These are phyloP conservation scores for Chalciporus pseudorubinellus DNA, from an alignment of 768 basidiomycete species.

Conservation along the genomic window DNA sequence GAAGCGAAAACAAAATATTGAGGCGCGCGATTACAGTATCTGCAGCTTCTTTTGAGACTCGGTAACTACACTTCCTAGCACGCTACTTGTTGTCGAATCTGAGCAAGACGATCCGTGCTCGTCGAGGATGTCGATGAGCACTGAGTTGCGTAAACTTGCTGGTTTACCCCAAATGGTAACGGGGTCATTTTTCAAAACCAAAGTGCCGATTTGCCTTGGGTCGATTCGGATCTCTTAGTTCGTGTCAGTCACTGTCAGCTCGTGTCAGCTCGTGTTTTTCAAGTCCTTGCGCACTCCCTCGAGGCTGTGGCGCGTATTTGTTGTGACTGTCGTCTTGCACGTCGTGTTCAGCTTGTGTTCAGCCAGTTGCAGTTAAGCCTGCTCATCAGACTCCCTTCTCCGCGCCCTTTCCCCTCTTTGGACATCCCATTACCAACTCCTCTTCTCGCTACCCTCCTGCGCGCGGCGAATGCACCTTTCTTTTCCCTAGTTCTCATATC, in stretches of 20 bases:
- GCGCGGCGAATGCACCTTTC: slow-evolving; percentile 24
- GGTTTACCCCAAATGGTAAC: background rate
- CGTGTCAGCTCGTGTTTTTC: no score
- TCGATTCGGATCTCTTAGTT: no score
- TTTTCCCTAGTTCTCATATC: background rate
- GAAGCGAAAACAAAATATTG: no score
- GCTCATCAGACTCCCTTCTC: no score
- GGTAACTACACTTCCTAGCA: no score
- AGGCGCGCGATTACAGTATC: no score
- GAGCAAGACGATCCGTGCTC: no score
- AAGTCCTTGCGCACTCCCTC: background rate
- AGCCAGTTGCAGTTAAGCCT: background rate
- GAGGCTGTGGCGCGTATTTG: background rate
- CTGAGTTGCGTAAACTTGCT: no score
- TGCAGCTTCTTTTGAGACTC: no score
- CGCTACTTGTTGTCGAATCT: no score
- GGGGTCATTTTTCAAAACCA: background rate
- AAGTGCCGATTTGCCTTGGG: background rate
- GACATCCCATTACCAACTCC: background rate
- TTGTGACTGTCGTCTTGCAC: background rate
- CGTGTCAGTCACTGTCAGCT: no score
- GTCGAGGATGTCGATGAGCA: no score
- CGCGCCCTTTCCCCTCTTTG: background rate
- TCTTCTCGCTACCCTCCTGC: slow-evolving; percentile 2
- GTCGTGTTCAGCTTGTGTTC: background rate